Percentiles rank a stretch among this genome's conserved stretches.
Evolutionary conservation across 75 land plant species (phyloP).

Genomic region (Selaginella moellendorffii): DNA sequence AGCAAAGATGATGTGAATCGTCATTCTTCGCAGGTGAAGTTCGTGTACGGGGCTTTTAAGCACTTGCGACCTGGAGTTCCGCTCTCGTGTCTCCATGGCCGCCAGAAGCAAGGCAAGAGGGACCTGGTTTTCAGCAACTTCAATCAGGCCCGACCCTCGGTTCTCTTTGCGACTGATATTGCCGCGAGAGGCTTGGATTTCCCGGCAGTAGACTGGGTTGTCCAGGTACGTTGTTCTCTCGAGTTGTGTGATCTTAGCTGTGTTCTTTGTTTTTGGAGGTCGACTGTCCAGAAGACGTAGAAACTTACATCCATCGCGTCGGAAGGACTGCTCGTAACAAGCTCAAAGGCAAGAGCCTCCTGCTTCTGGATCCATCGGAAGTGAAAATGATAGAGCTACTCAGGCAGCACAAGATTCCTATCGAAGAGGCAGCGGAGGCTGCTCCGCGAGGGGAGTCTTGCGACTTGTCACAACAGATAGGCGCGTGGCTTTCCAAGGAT

Average conservation of each 20-base stretch:
- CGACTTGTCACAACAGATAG: conserved; percentile 39
- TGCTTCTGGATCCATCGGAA: conserved; percentile 79
- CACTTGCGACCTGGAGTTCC: conserved; percentile 88
- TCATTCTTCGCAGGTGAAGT: conserved; percentile 50
- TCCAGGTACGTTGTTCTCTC: too few species aligned
- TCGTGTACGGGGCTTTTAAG: conserved; percentile 71
- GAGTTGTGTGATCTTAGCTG: not conserved
- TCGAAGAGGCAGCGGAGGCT: conserved; percentile 15
- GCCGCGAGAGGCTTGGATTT: conserved; percentile 94
- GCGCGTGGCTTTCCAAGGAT: conserved; percentile 60
- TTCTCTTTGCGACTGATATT: conserved; percentile 87
- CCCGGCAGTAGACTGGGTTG: conserved; percentile 89
- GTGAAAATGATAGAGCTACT: conserved; percentile 51
- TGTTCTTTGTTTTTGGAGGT: conserved; percentile 29
- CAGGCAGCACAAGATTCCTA: conserved; percentile 48
- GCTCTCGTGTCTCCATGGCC: conserved; percentile 64
- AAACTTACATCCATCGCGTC: conserved; percentile 82
- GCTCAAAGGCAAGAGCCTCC: conserved; percentile 47
- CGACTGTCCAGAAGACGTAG: conserved; percentile 87
- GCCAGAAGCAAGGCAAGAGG: conserved; percentile 65
- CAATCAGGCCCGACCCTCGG: conserved; percentile 49
- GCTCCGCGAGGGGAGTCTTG: not conserved
- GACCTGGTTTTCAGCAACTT: conserved; percentile 49
- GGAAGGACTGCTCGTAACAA: conserved; percentile 90
- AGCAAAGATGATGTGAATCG: too few species aligned